These are phyloP conservation scores for Schizothecium vesticola DNA, from an alignment of 495 filamentous ascomycete genomes.

Conservation along the genomic window DNA sequence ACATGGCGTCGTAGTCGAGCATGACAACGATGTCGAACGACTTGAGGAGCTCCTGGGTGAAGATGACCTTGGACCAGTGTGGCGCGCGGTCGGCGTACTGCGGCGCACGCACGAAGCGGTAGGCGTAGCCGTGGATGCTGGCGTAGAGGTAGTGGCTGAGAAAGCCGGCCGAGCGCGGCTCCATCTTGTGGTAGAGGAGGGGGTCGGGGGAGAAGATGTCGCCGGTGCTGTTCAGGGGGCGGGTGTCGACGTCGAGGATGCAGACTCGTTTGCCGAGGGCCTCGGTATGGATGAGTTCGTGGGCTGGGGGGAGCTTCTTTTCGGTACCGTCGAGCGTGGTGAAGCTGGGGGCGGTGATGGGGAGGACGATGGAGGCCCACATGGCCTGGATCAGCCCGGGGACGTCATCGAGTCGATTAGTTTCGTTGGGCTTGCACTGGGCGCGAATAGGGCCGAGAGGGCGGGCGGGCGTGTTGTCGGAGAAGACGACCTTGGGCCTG, in stretches of 20 bases:
- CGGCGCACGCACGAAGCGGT: conserved; percentile 42
- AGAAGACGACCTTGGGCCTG: conserved; percentile 19
- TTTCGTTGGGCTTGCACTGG: conserved; percentile 5
- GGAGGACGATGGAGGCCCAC: conserved; percentile 23
- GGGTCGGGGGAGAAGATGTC: conserved; percentile 24
- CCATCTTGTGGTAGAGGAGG: conserved; percentile 20
- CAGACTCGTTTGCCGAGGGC: conserved; percentile 32
- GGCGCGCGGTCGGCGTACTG: conserved; percentile 31
- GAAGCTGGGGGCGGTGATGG: conserved; percentile 23
- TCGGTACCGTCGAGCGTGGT: conserved; percentile 20
- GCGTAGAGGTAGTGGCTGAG: conserved; percentile 42
- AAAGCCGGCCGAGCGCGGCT: conserved; percentile 29
- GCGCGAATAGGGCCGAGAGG: background rate
- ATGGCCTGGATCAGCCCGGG: conserved; percentile 24
- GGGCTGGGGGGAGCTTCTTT: conserved; percentile 18
- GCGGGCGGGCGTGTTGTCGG: background rate
- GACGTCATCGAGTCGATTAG: conserved; percentile 7
- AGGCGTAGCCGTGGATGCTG: conserved; percentile 50
- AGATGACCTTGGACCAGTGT: conserved; percentile 48
- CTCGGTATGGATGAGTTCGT: conserved; percentile 20
- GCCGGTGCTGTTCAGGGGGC: conserved; percentile 24
- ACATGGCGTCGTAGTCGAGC: conserved; percentile 48
- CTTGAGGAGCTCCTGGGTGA: conserved; percentile 40
- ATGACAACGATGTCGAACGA: conserved; percentile 46
- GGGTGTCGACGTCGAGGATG: conserved; percentile 40